Evolutionary conservation across 2,329 filamentous ascomycete genomes (phyloP).

Genomic region (Cladosporium sp.): DNA sequence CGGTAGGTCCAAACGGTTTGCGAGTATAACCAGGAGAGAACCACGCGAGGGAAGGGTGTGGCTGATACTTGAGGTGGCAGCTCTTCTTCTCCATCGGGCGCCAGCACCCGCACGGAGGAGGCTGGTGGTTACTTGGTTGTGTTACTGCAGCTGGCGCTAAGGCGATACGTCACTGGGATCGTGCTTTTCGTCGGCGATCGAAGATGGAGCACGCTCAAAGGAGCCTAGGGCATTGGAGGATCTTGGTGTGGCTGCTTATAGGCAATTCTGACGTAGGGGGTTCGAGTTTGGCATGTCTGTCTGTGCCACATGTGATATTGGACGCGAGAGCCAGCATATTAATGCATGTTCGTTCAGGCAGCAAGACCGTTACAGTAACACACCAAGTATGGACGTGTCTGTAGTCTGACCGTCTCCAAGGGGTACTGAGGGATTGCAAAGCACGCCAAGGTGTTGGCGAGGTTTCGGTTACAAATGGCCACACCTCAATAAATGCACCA

Average conservation of each 20-base stretch:
- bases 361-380: not conserved
- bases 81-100: constrained; percentile 4
- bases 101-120: constrained; percentile 3
- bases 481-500: too few species aligned
- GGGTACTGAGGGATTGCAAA: not conserved
- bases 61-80: constrained; percentile 2
- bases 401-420: not conserved
- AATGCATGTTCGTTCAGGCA: not conserved
- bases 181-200: constrained; percentile 11
- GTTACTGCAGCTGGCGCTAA: constrained; percentile 7
- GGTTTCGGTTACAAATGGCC: not conserved
- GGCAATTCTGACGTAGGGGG: constrained; percentile 3
- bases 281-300: not conserved
- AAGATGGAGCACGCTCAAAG: constrained; percentile 4
- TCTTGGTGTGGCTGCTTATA: constrained; percentile 12
- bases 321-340: not conserved
- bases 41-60: constrained; percentile 3
- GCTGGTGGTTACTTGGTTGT: constrained; percentile 12
- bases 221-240: not conserved
- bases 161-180: constrained; percentile 5
- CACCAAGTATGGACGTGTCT: not conserved
- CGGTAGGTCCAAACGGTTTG: not conserved
- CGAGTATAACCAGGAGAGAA: not conserved
- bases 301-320: constrained; percentile 8
- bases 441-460: not conserved